Conservation (phyloP, 2,329 filamentous ascomycete genomes). For the Xylaria sp. region DNA sequence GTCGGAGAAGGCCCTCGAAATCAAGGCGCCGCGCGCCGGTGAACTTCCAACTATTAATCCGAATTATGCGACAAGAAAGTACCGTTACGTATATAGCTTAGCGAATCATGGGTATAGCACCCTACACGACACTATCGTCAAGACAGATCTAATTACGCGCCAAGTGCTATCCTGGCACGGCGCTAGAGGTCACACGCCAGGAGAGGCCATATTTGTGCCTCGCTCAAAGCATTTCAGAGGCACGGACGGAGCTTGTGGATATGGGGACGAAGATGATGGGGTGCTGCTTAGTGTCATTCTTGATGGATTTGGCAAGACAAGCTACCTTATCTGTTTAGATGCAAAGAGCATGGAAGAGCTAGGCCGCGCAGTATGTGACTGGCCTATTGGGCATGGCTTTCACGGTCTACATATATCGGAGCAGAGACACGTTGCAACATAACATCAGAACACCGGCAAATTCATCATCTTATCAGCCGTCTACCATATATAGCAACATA, state of each 20-base stretch:
- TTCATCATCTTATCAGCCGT: neutral
- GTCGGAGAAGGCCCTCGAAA: slow-evolving; percentile 54
- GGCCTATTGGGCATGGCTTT: slow-evolving; percentile 71
- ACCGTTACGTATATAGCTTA: slow-evolving; percentile 71
- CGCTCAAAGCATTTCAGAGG: slow-evolving; percentile 54
- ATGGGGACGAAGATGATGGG: slow-evolving; percentile 65
- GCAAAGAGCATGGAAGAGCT: slow-evolving; percentile 71
- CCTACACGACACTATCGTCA: slow-evolving; percentile 71
- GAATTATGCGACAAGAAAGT: slow-evolving; percentile 59
- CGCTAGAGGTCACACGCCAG: slow-evolving; percentile 69
- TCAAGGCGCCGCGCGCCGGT: slow-evolving; percentile 64
- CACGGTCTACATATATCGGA: slow-evolving; percentile 64
- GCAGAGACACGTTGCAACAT: neutral
- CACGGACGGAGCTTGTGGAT: neutral
- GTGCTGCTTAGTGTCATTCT: slow-evolving; percentile 64
- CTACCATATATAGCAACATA: neutral
- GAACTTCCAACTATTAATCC: slow-evolving; percentile 77
- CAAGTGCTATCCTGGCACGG: slow-evolving; percentile 67
- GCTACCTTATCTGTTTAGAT: slow-evolving; percentile 74
- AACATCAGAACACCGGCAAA: neutral
- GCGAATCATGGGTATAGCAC: slow-evolving; percentile 67
- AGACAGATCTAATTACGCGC: slow-evolving; percentile 70
- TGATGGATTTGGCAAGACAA: slow-evolving; percentile 67
- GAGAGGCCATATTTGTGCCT: slow-evolving; percentile 75
- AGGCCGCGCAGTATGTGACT: slow-evolving; percentile 71